Evolutionary conservation across 805 yeast species (phyloP).

Genomic region (Nakazawaea laoshanensis): DNA sequence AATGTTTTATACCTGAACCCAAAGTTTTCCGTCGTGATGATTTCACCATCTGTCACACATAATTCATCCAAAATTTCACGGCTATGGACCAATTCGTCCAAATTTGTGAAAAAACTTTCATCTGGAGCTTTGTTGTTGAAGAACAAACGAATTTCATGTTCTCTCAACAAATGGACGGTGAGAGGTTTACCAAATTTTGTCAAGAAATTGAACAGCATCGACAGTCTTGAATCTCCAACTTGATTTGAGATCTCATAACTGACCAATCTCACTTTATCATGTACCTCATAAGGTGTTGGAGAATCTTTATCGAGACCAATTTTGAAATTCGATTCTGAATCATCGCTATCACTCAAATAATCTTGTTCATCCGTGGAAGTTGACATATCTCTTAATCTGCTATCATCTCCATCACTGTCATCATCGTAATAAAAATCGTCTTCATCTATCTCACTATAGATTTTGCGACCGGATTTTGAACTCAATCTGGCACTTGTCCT

Average conservation of each 20-base stretch:
- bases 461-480: neutral
- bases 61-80: slow-evolving; percentile 8
- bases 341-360: neutral
- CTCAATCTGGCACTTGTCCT: slow-evolving; percentile 3
- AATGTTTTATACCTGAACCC: slow-evolving; percentile 11
- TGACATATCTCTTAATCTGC: neutral
- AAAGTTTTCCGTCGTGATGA: slow-evolving; percentile 11
- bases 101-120: slow-evolving; percentile 6
- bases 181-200: slow-evolving; percentile 9
- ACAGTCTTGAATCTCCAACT: slow-evolving; percentile 7
- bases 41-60: slow-evolving; percentile 10
- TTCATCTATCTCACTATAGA: slow-evolving; percentile 3
- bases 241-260: slow-evolving; percentile 10
- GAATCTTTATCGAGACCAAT: neutral
- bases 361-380: neutral
- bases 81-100: slow-evolving; percentile 5
- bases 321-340: slow-evolving; percentile 2
- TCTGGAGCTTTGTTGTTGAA: slow-evolving; percentile 4
- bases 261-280: slow-evolving; percentile 8
- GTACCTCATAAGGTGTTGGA: slow-evolving; percentile 7
- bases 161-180: slow-evolving; percentile 9
- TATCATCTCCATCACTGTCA: slow-evolving; percentile 1
- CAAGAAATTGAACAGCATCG: slow-evolving; percentile 9
- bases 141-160: slow-evolving; percentile 10
- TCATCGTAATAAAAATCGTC: slow-evolving; percentile 7